Evolutionary conservation across 1,139 yeast genomes (phyloP).

Genomic region (Scheffersomyces parashehatae): DNA sequence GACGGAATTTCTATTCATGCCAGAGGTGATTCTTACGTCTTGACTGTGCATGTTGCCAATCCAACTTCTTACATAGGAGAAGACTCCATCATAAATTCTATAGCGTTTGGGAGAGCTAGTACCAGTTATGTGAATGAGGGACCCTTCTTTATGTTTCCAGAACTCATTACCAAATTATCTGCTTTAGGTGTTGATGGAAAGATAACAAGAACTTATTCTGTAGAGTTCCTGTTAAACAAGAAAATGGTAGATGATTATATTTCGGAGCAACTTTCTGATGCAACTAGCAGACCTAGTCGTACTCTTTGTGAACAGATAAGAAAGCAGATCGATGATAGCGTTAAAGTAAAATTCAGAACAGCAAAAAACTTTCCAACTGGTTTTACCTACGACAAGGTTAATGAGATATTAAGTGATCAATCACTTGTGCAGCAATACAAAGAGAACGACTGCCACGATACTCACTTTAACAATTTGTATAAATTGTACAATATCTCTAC

Average conservation of each 20-base stretch:
- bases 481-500: constrained; percentile 30
- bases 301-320: constrained; percentile 15
- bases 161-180: constrained; percentile 48
- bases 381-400: constrained; percentile 39
- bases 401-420: constrained; percentile 26
- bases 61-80: constrained; percentile 68
- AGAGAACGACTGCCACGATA: constrained; percentile 10
- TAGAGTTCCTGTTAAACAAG: constrained; percentile 35
- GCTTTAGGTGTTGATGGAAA: constrained; percentile 56
- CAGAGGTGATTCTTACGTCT: constrained; percentile 32
- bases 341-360: constrained; percentile 20
- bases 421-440: constrained; percentile 6
- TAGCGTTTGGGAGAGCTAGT: constrained; percentile 62
- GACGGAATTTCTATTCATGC: constrained; percentile 77
- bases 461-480: constrained; percentile 27
- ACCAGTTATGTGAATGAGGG: constrained; percentile 78
- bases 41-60: constrained; percentile 84
- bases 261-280: constrained; percentile 13
- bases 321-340: constrained; percentile 14
- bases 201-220: constrained; percentile 49
- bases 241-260: constrained; percentile 26
- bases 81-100: constrained; percentile 48
- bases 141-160: constrained; percentile 70
- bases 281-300: constrained; percentile 15
- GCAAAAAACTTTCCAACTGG: constrained; percentile 35